Evolutionary conservation across 2,329 filamentous ascomycete genomes (phyloP), one percentile per base, ranked within the genome.

Genomic region (Cercospora sp.): DNA sequence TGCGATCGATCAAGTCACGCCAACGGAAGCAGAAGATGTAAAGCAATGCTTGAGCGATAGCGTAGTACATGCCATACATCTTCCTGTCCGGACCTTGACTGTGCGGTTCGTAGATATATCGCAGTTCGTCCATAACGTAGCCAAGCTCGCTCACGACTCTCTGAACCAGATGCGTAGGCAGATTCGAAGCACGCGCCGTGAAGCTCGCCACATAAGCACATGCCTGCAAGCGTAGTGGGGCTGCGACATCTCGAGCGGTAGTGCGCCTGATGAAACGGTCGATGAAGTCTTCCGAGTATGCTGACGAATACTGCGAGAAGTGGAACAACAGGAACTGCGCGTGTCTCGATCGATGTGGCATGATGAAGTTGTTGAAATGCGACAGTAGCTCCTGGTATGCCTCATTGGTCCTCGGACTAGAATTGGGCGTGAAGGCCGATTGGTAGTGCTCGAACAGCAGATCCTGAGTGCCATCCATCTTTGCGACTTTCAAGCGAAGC

Each of bases 11-110:
- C 58, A 99, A 85, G 76, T 98, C 94, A 69, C 93, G 90, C 95
- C 95, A 99, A 65, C 95, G 90, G 84, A 99, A 99, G 83, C 95
- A 99, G 81, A 97, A 97, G 68, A 97, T 94, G 82, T 97, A 97
- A 26, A 97, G 86, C 2, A 96, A 84, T 1, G 93, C 93, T 79
- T 97, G 94, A n/a, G 91, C 89, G 59, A 93, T 88, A 18, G 91
- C 89, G 79, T 97, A 97, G 80, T 96, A 97, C 13, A 91, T 88
- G 59, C 89, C 88, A 77, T 94, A 97, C 58, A 91, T 89, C 70
- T 90, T 89, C 66, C 96, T 86, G 78, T 99, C 93, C 0, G 95
- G 95, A 3, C 93, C 93, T 16, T 89, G 89, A 78, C 93, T 97
- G 32, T 85, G 83, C 5, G 86, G 83, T 77, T 97, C 91, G 78